Base-by-base conservation (phyloP, 768 basidiomycete genomes). In the Tulasnella sp. region DNA sequence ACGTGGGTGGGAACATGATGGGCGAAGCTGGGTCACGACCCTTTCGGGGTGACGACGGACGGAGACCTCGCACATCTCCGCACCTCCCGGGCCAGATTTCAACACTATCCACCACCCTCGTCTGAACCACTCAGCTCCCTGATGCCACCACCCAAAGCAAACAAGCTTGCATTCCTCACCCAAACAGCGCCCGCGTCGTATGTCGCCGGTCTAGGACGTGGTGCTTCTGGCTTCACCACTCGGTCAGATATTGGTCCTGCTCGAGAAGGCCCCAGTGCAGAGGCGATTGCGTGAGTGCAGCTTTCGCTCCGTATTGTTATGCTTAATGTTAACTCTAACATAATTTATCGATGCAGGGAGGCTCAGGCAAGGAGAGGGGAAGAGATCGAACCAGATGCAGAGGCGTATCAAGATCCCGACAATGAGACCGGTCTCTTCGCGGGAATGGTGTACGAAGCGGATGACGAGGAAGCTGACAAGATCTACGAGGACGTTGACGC, bases 191-290 rank as follows among this genome's bases (percentile, higher is more conserved):
- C 97, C 56, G 94, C 97, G 0, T 97, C 95, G 0, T 99, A 98
- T 85, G 98, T 99, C 48, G 98, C 97, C 82, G 98, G 98, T 92
- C 92, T 98, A 42, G 97, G 97, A 86, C 91, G 97, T 88, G 97
- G 95, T 86, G 96, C 96, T 74, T 97, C 96, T 71, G 96, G 96
- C 80, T 99, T 98, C 86, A 99, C 97, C 0, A 99, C 97, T 8
- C 93, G 97, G 73, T 97, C 96, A 58, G 98, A 99, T 91, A 99
- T 99, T 80, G 98, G 98, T 84, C 98, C 98, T 46, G 98, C 98
- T 10, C 88, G 98, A 85, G 97, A 98, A 83, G 96, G 95, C 0
- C 96, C 97, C 0, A 94, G 94, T 24, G 96, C 95, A 42, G 96
- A 97, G 86, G 91, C 92, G 0, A 88, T 97, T 74, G 97, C 95